Base-by-base conservation (phyloP, 2,329 filamentous ascomycete genomes). In the Byssoonygena ceratinophila region DNA sequence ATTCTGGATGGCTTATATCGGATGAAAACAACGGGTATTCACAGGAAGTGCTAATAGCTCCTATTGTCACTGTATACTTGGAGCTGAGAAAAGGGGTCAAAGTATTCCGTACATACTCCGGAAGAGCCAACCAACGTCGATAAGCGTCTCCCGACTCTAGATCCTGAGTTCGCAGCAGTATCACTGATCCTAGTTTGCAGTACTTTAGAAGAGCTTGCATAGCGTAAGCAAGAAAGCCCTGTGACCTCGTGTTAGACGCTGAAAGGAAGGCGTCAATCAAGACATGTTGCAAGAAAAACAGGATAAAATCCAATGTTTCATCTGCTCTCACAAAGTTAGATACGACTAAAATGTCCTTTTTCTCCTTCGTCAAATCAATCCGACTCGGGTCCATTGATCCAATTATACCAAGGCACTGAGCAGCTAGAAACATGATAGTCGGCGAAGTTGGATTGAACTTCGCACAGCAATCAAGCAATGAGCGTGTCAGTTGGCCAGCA, bases 371-470 rank as follows among this genome's bases (percentile, higher is more conserved):
- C 0, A 81, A 81, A 62, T 98, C 92, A 1, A 96, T 80, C 54
- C 87, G 82, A 62, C 94, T 95, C 1, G 91, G 84, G 66, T 98
- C 94, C 20, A 98, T 72, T 58, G 90, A 95, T 5, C 94, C 92
- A 50, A 98, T 82, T 18, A 94, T 76, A 0, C 94, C 94, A 36
- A 98, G 76, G 58, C 87, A 92, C 62, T 85, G 81, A 12, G 88
- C 85, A 56, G 87, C 88, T 2, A 94, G 74, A 16, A 80, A 74
- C 47, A 83, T 77, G 51, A 97, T 85, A 11, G 81, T 79, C 6
- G 74, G 66, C 39, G 85, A 78, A 11, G 77, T 75, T 47, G 80
- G 78, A 58, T 83, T 86, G 67, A 92, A 92, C 57, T 84, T 88
- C 51, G 89, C 81, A 46, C 84, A 85, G 48, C 87, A 90, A 68